A percentile compares a stretch with the other conserved stretches of the same genome.
Conservation (phyloP, 2,329 filamentous ascomycete species). For the Allantophomopsis cytisporea region DNA sequence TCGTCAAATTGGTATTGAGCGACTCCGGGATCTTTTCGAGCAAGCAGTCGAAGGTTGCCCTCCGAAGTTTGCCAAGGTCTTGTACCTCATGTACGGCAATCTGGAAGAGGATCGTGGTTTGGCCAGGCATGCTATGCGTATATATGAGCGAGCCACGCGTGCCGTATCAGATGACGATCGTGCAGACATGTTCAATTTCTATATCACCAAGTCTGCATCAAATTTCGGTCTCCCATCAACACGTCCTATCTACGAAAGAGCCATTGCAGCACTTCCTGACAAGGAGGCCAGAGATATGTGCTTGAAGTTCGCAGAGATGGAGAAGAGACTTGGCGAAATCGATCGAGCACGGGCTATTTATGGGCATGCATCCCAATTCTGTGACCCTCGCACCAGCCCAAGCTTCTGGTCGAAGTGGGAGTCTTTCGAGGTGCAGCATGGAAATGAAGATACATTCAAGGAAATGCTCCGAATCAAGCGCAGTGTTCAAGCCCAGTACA, state of each 20-base stretch:
- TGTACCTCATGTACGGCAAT: constrained; percentile 98
- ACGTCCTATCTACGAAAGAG: constrained; percentile 88
- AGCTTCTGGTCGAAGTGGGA: constrained; percentile 97
- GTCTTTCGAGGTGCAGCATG: constrained; percentile 90
- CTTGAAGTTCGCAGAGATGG: constrained; percentile 96
- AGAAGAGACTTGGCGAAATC: constrained; percentile 81
- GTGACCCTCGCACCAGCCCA: constrained; percentile 80
- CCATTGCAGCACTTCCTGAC: constrained; percentile 87
- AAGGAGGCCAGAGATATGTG: constrained; percentile 94
- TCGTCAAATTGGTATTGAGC: constrained; percentile 88
- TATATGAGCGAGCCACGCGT: constrained; percentile 92
- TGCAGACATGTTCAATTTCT: constrained; percentile 97
- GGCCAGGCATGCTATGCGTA: constrained; percentile 93
- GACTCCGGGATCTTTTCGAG: constrained; percentile 88
- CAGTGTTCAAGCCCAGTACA: constrained; percentile 95
- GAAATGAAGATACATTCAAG: constrained; percentile 98
- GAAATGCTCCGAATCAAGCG: constrained; percentile 98
- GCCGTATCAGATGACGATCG: constrained; percentile 91
- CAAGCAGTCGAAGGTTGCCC: constrained; percentile 93
- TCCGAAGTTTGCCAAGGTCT: constrained; percentile 86
- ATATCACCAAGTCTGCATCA: constrained; percentile 95
- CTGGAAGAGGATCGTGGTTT: constrained; percentile 91
- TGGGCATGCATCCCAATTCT: constrained; percentile 93
- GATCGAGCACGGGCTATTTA: constrained; percentile 93
- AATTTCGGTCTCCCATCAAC: constrained; percentile 97